phyloP scores from a whole-genome alignment of 208 protist genomes.

The Trypanosoma cruzi region DNA sequence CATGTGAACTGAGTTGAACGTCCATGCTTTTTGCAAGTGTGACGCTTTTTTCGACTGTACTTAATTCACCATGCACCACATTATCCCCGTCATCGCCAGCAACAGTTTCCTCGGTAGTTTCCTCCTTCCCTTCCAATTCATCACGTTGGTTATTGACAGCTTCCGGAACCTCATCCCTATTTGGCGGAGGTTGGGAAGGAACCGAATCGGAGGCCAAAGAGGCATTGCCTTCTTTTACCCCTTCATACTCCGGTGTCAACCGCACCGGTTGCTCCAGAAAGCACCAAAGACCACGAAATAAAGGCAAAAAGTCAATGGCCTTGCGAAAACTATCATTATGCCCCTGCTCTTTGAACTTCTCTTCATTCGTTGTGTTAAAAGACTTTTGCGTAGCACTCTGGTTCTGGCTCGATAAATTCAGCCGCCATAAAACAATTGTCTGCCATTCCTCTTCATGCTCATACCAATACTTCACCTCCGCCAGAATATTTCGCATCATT shows the following conservation, averaged over 20 bases:
- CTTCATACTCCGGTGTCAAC: neutral
- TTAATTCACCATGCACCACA: neutral
- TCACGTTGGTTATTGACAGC: neutral
- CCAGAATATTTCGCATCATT: slow-evolving; percentile 39
- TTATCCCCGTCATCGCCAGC: neutral
- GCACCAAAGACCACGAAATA: slow-evolving; percentile 68
- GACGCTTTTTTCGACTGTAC: neutral
- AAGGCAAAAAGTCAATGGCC: slow-evolving; percentile 30
- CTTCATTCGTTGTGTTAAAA: neutral
- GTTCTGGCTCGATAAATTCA: slow-evolving; percentile 6
- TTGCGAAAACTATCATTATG: slow-evolving; percentile 5
- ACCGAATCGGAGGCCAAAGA: neutral
- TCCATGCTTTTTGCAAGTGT: neutral
- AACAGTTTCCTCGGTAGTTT: neutral
- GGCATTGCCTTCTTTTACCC: neutral
- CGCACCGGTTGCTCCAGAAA: slow-evolving; percentile 38
- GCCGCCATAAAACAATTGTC: slow-evolving; percentile 36
- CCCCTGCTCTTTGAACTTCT: neutral
- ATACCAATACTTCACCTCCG: slow-evolving; percentile 53
- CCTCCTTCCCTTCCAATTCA: neutral
- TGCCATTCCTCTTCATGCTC: slow-evolving; percentile 51
- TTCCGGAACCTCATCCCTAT: neutral
- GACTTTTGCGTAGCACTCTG: neutral
- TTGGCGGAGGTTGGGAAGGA: neutral
- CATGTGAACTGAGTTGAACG: neutral